Conservation (phyloP, 495 filamentous ascomycete genomes). For the Thozetella sp. region DNA sequence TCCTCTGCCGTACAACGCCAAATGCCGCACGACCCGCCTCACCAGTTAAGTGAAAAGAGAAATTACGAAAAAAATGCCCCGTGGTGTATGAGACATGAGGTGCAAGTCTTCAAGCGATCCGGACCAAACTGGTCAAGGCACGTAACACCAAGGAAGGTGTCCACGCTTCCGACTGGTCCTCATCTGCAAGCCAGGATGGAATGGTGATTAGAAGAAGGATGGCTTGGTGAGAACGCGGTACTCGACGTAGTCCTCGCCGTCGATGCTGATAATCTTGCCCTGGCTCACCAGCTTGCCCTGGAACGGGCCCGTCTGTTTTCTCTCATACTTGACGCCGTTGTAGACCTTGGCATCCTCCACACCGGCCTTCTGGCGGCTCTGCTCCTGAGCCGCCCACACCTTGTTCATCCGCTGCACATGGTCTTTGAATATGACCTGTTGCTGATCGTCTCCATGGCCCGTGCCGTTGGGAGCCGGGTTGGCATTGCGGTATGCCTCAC, state of each 20-base stretch:
- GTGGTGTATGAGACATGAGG: too few species aligned
- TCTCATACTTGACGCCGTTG: constrained; percentile 53
- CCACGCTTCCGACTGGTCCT: too few species aligned
- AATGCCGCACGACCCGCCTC: too few species aligned
- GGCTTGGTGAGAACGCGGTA: constrained; percentile 58
- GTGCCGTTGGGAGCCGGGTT: background rate
- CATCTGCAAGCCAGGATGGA: background rate
- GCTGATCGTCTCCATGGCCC: background rate
- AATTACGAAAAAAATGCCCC: too few species aligned
- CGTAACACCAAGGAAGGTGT: too few species aligned
- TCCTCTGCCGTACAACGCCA: too few species aligned
- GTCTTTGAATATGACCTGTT: constrained; percentile 33
- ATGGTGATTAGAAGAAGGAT: constrained; percentile 37
- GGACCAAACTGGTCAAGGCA: too few species aligned
- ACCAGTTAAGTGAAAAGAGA: too few species aligned
- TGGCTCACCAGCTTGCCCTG: constrained; percentile 52
- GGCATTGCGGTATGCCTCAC: constrained; percentile 16
- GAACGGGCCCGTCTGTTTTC: constrained; percentile 53
- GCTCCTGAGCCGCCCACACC: constrained; percentile 47
- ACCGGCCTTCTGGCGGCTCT: constrained; percentile 33
- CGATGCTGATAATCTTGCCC: constrained; percentile 53
- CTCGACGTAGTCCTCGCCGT: constrained; percentile 60
- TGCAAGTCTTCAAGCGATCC: too few species aligned
- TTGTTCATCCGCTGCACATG: constrained; percentile 43
- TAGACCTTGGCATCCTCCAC: constrained; percentile 50